These are phyloP conservation scores for Suhomyces wounanorum DNA, from an alignment of 1,139 yeast species.

Conservation along the genomic window DNA sequence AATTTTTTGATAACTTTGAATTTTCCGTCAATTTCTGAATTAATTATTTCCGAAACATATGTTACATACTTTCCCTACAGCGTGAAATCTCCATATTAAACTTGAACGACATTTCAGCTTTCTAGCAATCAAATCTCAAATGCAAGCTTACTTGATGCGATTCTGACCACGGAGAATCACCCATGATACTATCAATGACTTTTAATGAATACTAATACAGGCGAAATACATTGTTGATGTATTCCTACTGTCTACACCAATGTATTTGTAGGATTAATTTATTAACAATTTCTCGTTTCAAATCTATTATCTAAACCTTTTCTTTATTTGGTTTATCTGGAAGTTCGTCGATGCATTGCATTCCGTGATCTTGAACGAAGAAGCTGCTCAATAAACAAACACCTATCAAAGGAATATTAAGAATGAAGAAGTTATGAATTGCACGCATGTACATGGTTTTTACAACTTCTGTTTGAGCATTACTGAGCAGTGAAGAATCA, in stretches of 20 bases:
- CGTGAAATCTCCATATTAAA: too few relatives aligned
- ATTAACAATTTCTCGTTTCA: background rate
- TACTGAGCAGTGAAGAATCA: constrained; percentile 13
- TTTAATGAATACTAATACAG: background rate
- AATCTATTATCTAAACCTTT: constrained; percentile 9
- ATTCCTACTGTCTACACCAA: background rate
- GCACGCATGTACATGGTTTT: constrained; percentile 22
- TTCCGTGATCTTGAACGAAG: constrained; percentile 21
- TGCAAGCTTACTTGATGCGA: background rate
- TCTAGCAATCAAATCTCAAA: too few relatives aligned
- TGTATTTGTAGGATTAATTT: background rate
- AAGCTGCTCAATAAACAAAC: constrained; percentile 18
- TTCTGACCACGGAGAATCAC: background rate
- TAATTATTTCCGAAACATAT: too few relatives aligned
- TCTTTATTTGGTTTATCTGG: constrained; percentile 5
- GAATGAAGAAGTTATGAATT: constrained; percentile 19
- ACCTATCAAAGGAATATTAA: constrained; percentile 21
- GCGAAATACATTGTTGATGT: background rate
- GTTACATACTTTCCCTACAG: too few relatives aligned
- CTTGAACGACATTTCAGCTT: too few relatives aligned
- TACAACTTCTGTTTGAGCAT: constrained; percentile 16
- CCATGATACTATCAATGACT: background rate
- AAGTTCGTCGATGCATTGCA: constrained; percentile 23
- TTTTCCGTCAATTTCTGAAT: background rate
- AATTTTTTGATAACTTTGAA: constrained; percentile 3